Conservation (phyloP, 495 filamentous ascomycete genomes). For the Parathielavia appendiculata region DNA sequence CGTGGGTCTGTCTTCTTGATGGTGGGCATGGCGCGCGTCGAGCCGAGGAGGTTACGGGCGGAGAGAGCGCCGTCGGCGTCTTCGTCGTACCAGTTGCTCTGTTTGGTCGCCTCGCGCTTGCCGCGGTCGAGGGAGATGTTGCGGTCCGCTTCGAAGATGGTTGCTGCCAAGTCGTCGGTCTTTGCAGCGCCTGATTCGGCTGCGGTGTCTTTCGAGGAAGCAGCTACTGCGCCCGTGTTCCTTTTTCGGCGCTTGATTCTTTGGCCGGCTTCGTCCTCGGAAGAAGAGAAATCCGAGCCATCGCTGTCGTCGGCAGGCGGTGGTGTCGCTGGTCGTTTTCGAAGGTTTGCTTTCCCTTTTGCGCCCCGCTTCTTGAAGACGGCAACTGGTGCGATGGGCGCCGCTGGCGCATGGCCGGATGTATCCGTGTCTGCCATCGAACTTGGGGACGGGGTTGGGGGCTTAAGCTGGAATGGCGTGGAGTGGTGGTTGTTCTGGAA, state of each 20-base stretch:
- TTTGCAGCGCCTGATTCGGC: conserved; percentile 39
- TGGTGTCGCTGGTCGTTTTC: conserved; percentile 79
- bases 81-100: conserved; percentile 86
- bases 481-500: not conserved
- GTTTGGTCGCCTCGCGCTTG: conserved; percentile 84
- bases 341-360: conserved; percentile 69
- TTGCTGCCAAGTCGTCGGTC: conserved; percentile 32
- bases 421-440: conserved; percentile 25
- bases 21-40: conserved; percentile 44
- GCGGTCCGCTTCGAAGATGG: conserved; percentile 57
- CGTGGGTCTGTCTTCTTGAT: not conserved
- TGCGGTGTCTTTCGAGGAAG: conserved; percentile 44
- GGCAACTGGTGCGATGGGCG: conserved; percentile 45
- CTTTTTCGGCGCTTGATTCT: conserved; percentile 74
- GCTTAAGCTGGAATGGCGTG: not conserved
- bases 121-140: conserved; percentile 58
- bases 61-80: conserved; percentile 42
- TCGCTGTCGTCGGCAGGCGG: conserved; percentile 58
- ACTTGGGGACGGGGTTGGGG: not conserved
- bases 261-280: conserved; percentile 67
- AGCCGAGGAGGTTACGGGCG: conserved; percentile 59
- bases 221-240: conserved; percentile 57
- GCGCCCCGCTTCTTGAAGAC: conserved; percentile 83
- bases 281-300: conserved; percentile 61
- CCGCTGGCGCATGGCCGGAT: conserved; percentile 17